Base-by-base conservation (phyloP, 1,284 basidiomycete genomes). In the Ganoderma leucocontextum region DNA sequence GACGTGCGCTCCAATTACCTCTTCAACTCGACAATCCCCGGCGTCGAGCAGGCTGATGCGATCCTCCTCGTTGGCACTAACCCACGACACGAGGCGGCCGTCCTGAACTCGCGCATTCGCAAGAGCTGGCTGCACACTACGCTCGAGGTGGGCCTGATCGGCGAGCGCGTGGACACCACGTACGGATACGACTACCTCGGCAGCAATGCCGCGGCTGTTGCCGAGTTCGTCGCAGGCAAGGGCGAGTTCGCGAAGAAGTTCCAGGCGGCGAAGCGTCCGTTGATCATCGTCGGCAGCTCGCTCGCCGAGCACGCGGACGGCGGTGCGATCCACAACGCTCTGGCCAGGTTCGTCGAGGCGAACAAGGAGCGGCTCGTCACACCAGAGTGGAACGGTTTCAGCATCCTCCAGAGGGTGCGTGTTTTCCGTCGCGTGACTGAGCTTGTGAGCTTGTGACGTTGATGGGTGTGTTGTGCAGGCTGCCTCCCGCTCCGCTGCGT, bases 1-100 rank as follows among this genome's bases (percentile, higher is more conserved):
- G 97, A 99, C 78, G 85, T 98, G 71, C 94, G 98, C 71, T 94
- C 95, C 49, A 99, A 98, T 85, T 99, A 99, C 83, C 90, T 97
- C 57, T 98, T 99, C 87, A 99, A 99, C 84, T 87, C 92, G n/a
- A 95, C 93, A 47, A 96, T 99, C 72, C 91, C 95, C 52, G 94
- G 95, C 58, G 87, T 97, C 57, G 97, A 98, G 78, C 87, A 93
- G 69, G 97, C 97, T 38, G 98, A 99, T 78, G 95, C 85, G 42
- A 94, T 99, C 73, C 89, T 99, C 22, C 90, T 99, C 44, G 91
- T 99, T 75, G 97, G 97, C 73, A 98, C 96, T 65, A 99, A 99
- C 84, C 97, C 97, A 15, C 89, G 98, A 60, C 97, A 99, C 80
- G 98, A 99, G 83, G 98, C 96, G 9, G 94, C 98, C 41, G 97